Evolutionary conservation across 2,329 filamentous ascomycete genomes (phyloP).

Genomic region (Fusarium xyrophilum): DNA sequence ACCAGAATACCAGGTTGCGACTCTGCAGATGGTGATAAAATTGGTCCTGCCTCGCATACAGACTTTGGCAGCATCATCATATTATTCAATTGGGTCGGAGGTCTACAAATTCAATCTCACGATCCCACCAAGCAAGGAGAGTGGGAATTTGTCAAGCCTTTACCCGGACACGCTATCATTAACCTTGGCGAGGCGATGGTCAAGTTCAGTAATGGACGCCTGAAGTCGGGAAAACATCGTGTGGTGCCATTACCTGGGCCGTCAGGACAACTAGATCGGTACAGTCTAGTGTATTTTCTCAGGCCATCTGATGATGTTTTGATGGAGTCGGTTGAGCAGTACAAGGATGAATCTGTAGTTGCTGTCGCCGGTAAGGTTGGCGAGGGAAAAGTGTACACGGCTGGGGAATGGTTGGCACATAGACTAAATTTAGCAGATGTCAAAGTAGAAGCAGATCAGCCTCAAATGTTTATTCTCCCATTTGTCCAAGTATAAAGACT

Average conservation of each 20-base stretch:
- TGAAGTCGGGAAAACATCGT: background rate
- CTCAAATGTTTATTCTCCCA: too few relatives aligned
- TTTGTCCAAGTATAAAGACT: too few relatives aligned
- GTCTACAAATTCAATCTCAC: background rate
- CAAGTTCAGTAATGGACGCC: background rate
- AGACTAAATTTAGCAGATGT: background rate
- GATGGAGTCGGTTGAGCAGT: background rate
- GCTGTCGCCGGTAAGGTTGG: background rate
- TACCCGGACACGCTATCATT: background rate
- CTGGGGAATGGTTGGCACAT: background rate
- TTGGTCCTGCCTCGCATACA: background rate
- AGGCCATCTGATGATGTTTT: background rate
- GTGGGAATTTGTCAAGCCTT: background rate
- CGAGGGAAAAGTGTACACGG: background rate
- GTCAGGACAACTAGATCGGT: background rate
- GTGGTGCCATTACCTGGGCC: rapidly evolving
- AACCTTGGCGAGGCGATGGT: background rate
- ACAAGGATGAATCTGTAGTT: background rate
- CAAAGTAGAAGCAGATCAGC: too few relatives aligned
- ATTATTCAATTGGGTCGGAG: background rate
- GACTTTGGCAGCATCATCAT: background rate
- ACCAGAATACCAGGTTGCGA: background rate
- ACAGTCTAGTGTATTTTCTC: background rate
- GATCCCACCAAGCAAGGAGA: rapidly evolving
- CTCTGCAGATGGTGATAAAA: rapidly evolving